Base-by-base conservation (phyloP, 495 filamentous ascomycete species). In the Gamarada debralockiae region DNA sequence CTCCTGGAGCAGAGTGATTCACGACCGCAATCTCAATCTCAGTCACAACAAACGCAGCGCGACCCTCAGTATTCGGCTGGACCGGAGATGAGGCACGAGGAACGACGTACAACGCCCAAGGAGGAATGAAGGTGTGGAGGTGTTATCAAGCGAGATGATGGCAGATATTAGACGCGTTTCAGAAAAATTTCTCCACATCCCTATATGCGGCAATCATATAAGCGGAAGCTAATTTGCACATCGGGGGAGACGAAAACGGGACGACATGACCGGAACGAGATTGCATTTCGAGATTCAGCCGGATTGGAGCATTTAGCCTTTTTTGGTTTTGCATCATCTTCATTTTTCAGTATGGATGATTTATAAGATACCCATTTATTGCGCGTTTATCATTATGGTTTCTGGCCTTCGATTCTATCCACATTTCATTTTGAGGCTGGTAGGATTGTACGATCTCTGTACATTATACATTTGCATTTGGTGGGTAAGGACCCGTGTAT, bases 71-170 rank as follows among this genome's bases (percentile, higher is more conserved):
- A 56, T 50, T 40, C 57, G 60, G 60, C 53, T 2, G 60, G 47
- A 18, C 53, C 53, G 53, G 60, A 63, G 50, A 60, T 57, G 60
- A 60, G 57, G 55, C 55, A 58, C 41, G 55, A 58, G n/a, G 60
- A 54, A 54, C 48, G 39, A 56, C 60, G 52, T 42, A 45, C 43
- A 36, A 56, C 56, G 40, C 56, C 60, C 20, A 56, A 62, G 25
- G 49, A 56, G 29, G 51, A 40, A 53, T 54, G 40, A 46, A 37
- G 56, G 46, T 40, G 49, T 25, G 46, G 50, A 27, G 50, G 40
- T 23, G 48, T 33, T 48, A 45, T 50, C 53, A 63, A 63, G 51
- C 60, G 56, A 63, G 60, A 63, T 63, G 57, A 59, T 52, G 53
- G 24, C 24, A 50, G 57, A 59, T 56, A 63, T 63, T 63, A 60